Evolutionary conservation across 176 grass and related monocot genomes (phyloP), one percentile per base, ranked within the genome.

Genomic region (sorghum (Sorghum bicolor)): DNA sequence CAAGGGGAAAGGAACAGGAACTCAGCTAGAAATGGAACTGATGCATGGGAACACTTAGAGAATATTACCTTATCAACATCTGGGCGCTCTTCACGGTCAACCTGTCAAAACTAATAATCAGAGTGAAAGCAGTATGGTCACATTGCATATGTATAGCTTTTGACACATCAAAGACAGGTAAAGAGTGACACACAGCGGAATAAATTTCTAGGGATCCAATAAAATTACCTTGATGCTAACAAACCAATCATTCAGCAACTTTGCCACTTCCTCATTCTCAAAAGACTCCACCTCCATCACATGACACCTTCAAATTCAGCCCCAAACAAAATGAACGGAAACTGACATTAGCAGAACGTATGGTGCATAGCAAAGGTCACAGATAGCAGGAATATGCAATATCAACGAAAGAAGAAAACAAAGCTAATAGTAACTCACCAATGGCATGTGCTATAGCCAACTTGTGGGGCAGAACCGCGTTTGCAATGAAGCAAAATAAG

Each of bases 231-330:
- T 98, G 87, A 98, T 95, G 93, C 93, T 98, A 80, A 98, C 92
- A 88, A 98, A 98, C 85, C 87, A 95, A 30, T 98, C 91, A 78
- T 95, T 98, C 68, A 98, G 73, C 76, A 95, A 84, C 88, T 93
- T 93, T 5, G 96, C 89, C 78, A 98, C 80, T 64, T 98, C 93
- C 61, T 95, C 93, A 58, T 92, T 93, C 88, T 98, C 93, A 72
- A 98, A 98, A 40, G 96, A 98, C 68, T 98, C 93, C 16, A 95
- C 96, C 64, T 98, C 93, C 96, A 98, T 98, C 2, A 98, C 96
- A 88, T 98, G 96, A 63, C 93, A 98, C 96, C 96, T 98, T 78
- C 3, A 32, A 33, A 78, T 67, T 72, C 69, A 83, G n/a, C 58
- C 62, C 52, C 81, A 55, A 60, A 52, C 28, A 73, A 48, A 33